Evolutionary conservation across 2,329 filamentous ascomycete species (phyloP).

Genomic region (Zalaria sp.): DNA sequence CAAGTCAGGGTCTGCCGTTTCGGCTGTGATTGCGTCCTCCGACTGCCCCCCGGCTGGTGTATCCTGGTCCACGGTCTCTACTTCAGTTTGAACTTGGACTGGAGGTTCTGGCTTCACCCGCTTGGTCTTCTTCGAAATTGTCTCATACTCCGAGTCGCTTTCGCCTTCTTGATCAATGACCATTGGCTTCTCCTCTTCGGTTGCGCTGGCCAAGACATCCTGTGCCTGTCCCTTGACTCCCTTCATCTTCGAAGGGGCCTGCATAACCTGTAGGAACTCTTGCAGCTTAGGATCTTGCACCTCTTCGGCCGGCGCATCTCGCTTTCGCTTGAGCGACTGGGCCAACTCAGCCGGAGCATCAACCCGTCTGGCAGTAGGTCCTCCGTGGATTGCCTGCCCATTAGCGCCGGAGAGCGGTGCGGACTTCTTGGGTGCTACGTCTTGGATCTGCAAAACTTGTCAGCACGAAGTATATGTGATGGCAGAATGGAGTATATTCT

Average conservation of each 20-base stretch:
- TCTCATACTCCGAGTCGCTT: constrained; percentile 58
- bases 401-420: too few relatives aligned
- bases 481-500: constrained; percentile 2
- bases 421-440: not conserved
- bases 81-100: not conserved
- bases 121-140: constrained; percentile 36
- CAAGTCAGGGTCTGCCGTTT: constrained; percentile 8
- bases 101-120: constrained; percentile 7
- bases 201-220: not conserved
- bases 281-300: constrained; percentile 61
- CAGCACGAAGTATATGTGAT: not conserved
- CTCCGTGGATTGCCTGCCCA: too few relatives aligned
- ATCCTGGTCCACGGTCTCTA: constrained; percentile 1
- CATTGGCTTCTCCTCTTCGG: constrained; percentile 9
- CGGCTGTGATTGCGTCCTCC: constrained; percentile 3
- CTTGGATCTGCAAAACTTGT: not conserved
- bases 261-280: constrained; percentile 78
- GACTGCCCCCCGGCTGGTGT: not conserved
- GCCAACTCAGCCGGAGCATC: too few relatives aligned
- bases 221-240: constrained; percentile 10
- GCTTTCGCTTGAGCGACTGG: constrained; percentile 50
- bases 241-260: constrained; percentile 49
- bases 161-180: constrained; percentile 28
- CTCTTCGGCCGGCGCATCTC: constrained; percentile 34
- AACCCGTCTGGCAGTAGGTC: too few relatives aligned